A percentile compares a stretch with the other conserved stretches of the same genome.
Conservation (phyloP, 2,329 filamentous ascomycete species). For the Hypoxylon rubiginosum region DNA sequence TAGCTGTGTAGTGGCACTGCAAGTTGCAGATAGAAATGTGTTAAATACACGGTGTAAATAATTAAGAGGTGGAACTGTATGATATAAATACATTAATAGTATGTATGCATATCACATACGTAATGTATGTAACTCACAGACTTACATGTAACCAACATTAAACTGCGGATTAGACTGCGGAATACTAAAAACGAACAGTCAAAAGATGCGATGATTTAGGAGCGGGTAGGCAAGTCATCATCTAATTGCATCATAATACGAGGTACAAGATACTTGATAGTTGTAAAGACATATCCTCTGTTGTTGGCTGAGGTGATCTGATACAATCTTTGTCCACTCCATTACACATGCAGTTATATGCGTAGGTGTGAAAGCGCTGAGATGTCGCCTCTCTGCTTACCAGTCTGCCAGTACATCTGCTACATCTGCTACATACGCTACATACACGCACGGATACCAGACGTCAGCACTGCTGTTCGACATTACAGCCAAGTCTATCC, state of each 20-base stretch:
- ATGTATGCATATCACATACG: conserved; percentile 4
- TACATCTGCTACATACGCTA: conserved; percentile 16
- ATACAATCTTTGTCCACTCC: not conserved
- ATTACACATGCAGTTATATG: conserved; percentile 4
- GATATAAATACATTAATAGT: conserved; percentile 7
- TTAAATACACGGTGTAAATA: not conserved
- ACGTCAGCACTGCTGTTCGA: conserved; percentile 20
- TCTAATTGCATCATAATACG: not conserved
- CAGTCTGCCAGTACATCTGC: not conserved
- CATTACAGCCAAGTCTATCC: conserved; percentile 11
- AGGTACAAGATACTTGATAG: not conserved
- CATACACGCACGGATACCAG: conserved; percentile 2
- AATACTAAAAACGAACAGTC: conserved; percentile 2
- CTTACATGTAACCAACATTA: not conserved
- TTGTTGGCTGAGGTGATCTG: not conserved
- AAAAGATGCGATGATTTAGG: not conserved
- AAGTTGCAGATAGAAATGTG: not conserved
- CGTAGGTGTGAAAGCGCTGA: not conserved
- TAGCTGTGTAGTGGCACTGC: not conserved
- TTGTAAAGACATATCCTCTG: not conserved
- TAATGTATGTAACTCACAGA: not conserved
- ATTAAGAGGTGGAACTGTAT: not conserved
- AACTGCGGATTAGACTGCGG: too few species aligned
- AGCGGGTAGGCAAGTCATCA: not conserved
- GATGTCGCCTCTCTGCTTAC: not conserved